phyloP scores from a whole-genome alignment of 2,329 filamentous ascomycete genomes.

The Hymenoscyphus fructigenus region DNA sequence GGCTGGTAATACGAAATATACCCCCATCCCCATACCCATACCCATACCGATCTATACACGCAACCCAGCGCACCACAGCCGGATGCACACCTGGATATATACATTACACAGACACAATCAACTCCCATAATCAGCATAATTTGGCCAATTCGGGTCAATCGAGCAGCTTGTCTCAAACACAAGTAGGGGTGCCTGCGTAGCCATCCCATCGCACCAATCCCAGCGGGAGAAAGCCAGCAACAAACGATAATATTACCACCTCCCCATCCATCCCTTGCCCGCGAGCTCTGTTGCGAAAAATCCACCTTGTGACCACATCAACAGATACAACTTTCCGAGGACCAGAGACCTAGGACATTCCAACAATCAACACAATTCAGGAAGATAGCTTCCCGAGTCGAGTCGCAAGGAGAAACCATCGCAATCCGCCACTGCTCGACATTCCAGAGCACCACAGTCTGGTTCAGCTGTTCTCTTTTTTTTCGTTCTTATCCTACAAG shows the following conservation, averaged over 20 bases:
- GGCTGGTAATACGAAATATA: neutral
- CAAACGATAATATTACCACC: slow-evolving; percentile 23
- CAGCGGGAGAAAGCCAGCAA: slow-evolving; percentile 18
- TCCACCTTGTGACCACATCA: slow-evolving; percentile 27
- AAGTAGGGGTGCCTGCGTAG: neutral
- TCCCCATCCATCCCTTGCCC: slow-evolving; percentile 8
- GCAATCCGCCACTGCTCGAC: neutral
- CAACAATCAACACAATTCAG: neutral
- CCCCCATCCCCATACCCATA: neutral
- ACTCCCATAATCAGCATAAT: neutral
- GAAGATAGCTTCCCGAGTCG: neutral
- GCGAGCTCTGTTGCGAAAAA: slow-evolving; percentile 15
- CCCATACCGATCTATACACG: neutral
- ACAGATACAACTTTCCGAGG: slow-evolving; percentile 2
- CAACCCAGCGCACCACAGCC: neutral
- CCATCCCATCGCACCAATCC: slow-evolving; percentile 2
- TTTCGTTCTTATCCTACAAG: neutral
- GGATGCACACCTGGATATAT: neutral
- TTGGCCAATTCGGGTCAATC: neutral
- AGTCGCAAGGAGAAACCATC: slow-evolving; percentile 2
- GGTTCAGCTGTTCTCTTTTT: neutral
- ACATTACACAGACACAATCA: slow-evolving; percentile 1
- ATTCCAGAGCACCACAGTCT: slow-evolving; percentile 4
- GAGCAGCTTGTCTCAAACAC: neutral
- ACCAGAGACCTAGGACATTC: neutral